A percentile compares a stretch with the other conserved stretches of the same genome.
Evolutionary conservation across 345 rosid genomes (phyloP).

Genomic region (Salix suchowensis): DNA sequence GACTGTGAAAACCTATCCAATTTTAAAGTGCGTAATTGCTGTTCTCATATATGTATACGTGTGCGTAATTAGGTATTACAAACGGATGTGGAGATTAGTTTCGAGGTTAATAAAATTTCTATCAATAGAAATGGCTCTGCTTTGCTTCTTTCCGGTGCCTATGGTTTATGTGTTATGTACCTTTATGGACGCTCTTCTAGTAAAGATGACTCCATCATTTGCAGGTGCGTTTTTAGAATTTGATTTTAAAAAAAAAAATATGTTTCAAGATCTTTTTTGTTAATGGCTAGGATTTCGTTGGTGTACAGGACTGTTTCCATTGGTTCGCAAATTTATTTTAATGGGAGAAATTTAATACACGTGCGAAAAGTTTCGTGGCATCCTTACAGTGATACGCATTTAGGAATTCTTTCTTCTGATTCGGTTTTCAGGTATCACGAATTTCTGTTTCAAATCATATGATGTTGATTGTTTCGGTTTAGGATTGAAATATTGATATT

Average conservation of each 20-base stretch:
- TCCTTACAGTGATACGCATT: slow-evolving; percentile 71
- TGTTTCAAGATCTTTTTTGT: neutral
- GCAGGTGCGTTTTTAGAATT: slow-evolving; percentile 50
- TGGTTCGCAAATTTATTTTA: slow-evolving; percentile 62
- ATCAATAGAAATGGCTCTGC: slow-evolving; percentile 82
- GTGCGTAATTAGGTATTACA: slow-evolving; percentile 50
- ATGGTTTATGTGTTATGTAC: slow-evolving; percentile 63
- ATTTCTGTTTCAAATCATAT: neutral
- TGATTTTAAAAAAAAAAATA: no score
- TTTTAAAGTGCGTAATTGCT: neutral
- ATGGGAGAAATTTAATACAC: slow-evolving; percentile 49
- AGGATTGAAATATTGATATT: neutral
- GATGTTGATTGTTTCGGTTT: neutral
- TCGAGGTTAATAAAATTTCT: slow-evolving; percentile 60
- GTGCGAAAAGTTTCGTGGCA: slow-evolving; percentile 75
- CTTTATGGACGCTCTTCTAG: slow-evolving; percentile 68
- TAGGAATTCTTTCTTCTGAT: slow-evolving; percentile 89
- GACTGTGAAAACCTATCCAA: neutral
- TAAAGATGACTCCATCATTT: slow-evolving; percentile 45
- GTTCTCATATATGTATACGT: neutral
- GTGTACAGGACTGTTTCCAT: slow-evolving; percentile 64
- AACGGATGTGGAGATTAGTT: slow-evolving; percentile 50
- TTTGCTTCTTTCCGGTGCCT: slow-evolving; percentile 56
- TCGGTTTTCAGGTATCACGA: slow-evolving; percentile 80
- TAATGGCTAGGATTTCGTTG: neutral